Base-by-base conservation (phyloP, 768 basidiomycete species). In the Boletus sp. region DNA sequence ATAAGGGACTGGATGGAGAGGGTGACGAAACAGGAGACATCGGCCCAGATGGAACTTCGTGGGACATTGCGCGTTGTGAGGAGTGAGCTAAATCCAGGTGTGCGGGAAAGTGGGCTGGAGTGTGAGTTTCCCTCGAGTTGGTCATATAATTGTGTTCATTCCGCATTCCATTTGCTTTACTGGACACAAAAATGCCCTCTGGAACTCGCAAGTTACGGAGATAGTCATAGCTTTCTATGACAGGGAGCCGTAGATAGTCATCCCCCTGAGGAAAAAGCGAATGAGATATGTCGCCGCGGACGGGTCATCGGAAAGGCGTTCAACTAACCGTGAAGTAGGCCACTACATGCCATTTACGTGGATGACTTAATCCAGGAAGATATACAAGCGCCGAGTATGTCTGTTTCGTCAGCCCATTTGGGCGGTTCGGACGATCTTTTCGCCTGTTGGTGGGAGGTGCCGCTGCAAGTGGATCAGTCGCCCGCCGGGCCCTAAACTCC, bases 401-500 rank as follows among this genome's bases (percentile, higher is more conserved):
- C 68, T 92, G 90, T 74, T 92, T 92, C 42, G 89, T 92, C 50
- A 92, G 77, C n/a, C 90, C 90, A 59, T 88, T 83, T 15, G 84
- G 84, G 62, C 90, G 90, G 37, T 87, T 83, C 11, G 89, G 89
- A 8, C 89, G 76, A 67, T 90, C 88, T 70, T 89, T 89, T 59
- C 90, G 79, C 67, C 87, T 80, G 52, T 83, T 82, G 30, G 84
- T 82, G 15, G 85, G 77, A 48, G 85, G 81, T 17, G 83, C 73
- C 37, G 78, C 71, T 44, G 81, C 81, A 57, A 76, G 78, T 17
- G 86, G 84, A 71, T 88, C 85, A 45, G 85, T 77, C 52, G 83
- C 83, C 50, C 83, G 76, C 47, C 77, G 79, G 15, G 83, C 85
- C 60, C 84, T 86, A 61, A 46, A 57, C 51, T 15, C 55, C 41